Conservation (phyloP, 2,329 filamentous ascomycete genomes). For the Aureobasidium lini region DNA sequence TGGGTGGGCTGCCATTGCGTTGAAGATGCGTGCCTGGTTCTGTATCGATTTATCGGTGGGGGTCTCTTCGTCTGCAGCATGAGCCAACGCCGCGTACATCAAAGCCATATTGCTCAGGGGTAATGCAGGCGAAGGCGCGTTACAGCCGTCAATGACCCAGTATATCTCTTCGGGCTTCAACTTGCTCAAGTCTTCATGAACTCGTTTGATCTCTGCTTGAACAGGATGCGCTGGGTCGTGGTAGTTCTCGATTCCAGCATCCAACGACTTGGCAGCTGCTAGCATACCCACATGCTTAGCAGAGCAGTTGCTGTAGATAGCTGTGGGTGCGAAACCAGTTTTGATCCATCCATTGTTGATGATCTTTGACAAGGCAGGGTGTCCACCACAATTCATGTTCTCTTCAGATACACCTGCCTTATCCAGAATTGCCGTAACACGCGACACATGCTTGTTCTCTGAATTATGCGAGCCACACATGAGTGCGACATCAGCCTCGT, state of each 20-base stretch:
- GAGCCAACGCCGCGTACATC: conserved; percentile 34
- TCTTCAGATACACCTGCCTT: neutral
- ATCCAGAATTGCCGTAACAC: neutral
- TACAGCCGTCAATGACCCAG: conserved; percentile 44
- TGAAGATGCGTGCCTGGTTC: conserved; percentile 31
- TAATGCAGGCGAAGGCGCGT: conserved; percentile 40
- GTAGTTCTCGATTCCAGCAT: neutral
- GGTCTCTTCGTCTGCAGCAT: conserved; percentile 22
- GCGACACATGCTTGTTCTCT: neutral
- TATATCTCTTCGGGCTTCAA: conserved; percentile 23
- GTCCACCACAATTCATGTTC: neutral
- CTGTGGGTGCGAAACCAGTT: neutral
- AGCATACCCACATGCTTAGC: conserved; percentile 3
- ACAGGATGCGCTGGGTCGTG: neutral
- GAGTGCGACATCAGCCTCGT: neutral
- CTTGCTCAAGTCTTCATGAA: conserved; percentile 24
- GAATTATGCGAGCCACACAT: neutral
- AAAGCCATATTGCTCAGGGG: conserved; percentile 31
- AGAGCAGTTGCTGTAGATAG: neutral
- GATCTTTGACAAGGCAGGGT: neutral
- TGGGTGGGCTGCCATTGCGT: conserved; percentile 37
- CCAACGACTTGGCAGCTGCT: neutral
- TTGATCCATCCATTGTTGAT: neutral
- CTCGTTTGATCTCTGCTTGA: conserved; percentile 32
- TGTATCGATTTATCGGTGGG: conserved; percentile 14